Conservation (phyloP, 169 alveolate genomes). For the Eimeria maxima region DNA sequence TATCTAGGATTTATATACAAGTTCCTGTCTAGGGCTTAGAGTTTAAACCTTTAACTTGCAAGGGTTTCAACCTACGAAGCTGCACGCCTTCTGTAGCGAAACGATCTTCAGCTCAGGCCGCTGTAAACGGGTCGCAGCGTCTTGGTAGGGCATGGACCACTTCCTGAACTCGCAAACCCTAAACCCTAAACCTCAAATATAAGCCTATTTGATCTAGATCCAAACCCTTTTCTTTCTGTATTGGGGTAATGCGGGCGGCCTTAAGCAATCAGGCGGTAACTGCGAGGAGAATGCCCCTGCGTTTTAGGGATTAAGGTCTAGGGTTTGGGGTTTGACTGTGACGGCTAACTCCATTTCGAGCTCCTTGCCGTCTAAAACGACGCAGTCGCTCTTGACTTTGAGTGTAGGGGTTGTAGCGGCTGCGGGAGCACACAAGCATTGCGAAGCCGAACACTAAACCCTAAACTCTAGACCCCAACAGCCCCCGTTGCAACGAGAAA, state of each 20-base stretch:
- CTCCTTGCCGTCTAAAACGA: slow-evolving; percentile 23
- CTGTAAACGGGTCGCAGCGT: slow-evolving; percentile 17
- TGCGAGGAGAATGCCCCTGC: background rate
- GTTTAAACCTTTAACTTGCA: background rate
- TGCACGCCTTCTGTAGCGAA: slow-evolving; percentile 47
- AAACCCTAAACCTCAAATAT: slow-evolving; percentile 20
- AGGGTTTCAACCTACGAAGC: slow-evolving; percentile 22
- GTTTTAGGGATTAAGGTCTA: background rate
- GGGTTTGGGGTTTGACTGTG: background rate
- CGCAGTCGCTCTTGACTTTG: slow-evolving; percentile 36
- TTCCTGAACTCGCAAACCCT: slow-evolving; percentile 19
- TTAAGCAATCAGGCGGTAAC: background rate
- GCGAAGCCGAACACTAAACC: background rate
- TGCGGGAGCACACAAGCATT: background rate
- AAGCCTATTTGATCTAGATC: background rate
- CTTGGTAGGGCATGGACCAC: slow-evolving; percentile 17
- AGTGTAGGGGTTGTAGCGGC: slow-evolving; percentile 1
- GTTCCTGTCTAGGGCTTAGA: slow-evolving; percentile 5
- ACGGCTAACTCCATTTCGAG: slow-evolving; percentile 11
- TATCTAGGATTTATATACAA: background rate
- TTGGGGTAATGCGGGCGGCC: background rate
- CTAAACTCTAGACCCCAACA: background rate
- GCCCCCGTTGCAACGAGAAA: background rate
- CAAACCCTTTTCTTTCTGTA: background rate
- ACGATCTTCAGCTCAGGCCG: slow-evolving; percentile 38